These are phyloP conservation scores for Mentha longifolia DNA, from an alignment of 257 asterid species.

Conservation along the genomic window DNA sequence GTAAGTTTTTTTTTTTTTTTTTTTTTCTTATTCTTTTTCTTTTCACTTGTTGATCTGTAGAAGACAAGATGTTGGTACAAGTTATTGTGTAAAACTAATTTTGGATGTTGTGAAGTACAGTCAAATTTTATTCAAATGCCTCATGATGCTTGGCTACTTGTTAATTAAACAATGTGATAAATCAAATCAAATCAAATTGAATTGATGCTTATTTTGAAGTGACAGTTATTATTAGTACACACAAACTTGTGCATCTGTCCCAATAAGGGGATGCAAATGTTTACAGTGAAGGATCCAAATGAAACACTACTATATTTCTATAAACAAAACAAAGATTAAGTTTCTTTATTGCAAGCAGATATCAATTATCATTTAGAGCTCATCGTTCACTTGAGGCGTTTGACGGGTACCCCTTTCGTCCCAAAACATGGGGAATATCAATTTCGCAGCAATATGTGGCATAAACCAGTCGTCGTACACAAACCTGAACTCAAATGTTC, in stretches of 20 bases:
- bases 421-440: constrained; percentile 65
- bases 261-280: neutral
- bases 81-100: neutral
- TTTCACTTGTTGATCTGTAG: neutral
- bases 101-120: neutral
- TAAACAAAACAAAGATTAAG: no score
- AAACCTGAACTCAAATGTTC: constrained; percentile 52
- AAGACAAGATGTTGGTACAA: neutral
- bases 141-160: no score
- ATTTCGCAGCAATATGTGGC: constrained; percentile 82
- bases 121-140: neutral
- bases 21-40: neutral
- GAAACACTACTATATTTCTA: no score
- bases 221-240: neutral
- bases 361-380: constrained; percentile 47
- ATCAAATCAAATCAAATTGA: neutral
- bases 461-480: constrained; percentile 68
- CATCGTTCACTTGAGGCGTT: constrained; percentile 51
- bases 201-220: neutral
- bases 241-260: neutral
- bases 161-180: no score
- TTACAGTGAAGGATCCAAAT: no score
- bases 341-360: neutral
- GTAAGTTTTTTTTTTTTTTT: neutral
- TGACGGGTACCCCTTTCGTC: constrained; percentile 54